Evolutionary conservation across 768 basidiomycete species (phyloP).

Genomic region (Thelephora aurantiotincta): DNA sequence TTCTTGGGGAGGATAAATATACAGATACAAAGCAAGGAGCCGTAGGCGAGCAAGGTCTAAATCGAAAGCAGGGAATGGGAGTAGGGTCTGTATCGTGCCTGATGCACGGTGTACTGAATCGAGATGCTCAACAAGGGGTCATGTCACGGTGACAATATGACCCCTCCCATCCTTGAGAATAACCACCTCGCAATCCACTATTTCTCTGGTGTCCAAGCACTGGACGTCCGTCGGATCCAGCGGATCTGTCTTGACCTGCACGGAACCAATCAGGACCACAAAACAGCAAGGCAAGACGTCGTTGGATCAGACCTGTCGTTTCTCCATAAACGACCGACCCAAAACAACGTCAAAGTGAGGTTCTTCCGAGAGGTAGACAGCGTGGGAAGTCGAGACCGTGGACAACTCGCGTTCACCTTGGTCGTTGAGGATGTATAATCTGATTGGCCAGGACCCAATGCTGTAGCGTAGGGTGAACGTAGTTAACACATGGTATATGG

Average conservation of each 20-base stretch:
- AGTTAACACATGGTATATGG: neutral
- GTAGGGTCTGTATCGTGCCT: too few species aligned
- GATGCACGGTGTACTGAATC: neutral
- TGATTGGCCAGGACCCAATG: constrained; percentile 82
- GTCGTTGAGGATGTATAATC: constrained; percentile 20
- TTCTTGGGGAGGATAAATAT: too few species aligned
- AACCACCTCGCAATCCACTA: constrained; percentile 82
- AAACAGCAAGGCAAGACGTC: constrained; percentile 24
- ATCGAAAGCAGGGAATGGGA: too few species aligned
- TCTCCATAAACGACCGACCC: constrained; percentile 76
- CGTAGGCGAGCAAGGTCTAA: too few species aligned
- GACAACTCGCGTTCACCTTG: neutral
- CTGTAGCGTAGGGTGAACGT: constrained; percentile 9
- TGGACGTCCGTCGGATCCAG: constrained; percentile 82
- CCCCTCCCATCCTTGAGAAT: constrained; percentile 86
- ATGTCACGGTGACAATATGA: constrained; percentile 83
- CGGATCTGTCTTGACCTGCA: constrained; percentile 64
- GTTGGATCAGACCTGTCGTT: constrained; percentile 26
- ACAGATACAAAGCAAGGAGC: too few species aligned
- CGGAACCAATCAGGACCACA: constrained; percentile 33
- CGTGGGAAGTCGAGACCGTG: constrained; percentile 17
- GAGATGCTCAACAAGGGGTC: neutral
- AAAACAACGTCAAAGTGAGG: constrained; percentile 93
- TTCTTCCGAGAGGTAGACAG: constrained; percentile 87
- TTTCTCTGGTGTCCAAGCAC: constrained; percentile 87